Evolutionary conservation across 208 protist species (phyloP), one percentile per base, ranked within the genome.

Genomic region (Crithidia sp.): DNA sequence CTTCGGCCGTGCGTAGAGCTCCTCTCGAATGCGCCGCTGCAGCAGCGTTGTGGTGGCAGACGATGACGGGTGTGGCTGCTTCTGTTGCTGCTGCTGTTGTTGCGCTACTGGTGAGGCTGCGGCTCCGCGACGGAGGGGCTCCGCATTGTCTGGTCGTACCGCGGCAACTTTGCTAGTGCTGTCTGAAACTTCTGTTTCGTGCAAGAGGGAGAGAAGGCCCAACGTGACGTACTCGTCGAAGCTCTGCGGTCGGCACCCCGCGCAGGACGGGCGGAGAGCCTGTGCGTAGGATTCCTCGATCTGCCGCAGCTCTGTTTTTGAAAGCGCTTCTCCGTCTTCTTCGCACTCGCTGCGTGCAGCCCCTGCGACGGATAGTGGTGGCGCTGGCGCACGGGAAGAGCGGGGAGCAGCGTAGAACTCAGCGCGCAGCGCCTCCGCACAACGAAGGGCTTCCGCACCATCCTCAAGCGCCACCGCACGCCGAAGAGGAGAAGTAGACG

Each of bases 241-340:
- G 47, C 55, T 43, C 56, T 85, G 80, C 45, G 80, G 80, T 13
- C 64, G 47, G 62, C 80, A 85, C 17, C 55, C 71, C 4, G 56
- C 53, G 19, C 80, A 85, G 16, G 80, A 85, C 17, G 80, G 80
- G 9, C 76, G 75, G 12, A 77, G 67, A 17, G 69, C 28, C 64
- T 77, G 72, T 17, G 61, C 66, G 49, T 62, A 66, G 14, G 54
- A 60, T 17, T 13, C 45, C 37, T 52, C 58, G 0, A 69, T 0
- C 9, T 60, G 14, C 53, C 28, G 17, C 4, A 59, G 53, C 64
- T 50, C 52, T 39, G 49, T 4, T 17, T 49, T 45, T 7, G 43
- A 5, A 43, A 19, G 28, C 7, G 2, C 47, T 19, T 40, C 61
- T 3, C 9, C 28, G 0, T 58, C 53, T 50, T 43, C 49, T 3